Percentiles rank a stretch among this genome's conserved stretches.
Conservation (phyloP, 768 basidiomycete genomes). For the Lyophyllum atratum region DNA sequence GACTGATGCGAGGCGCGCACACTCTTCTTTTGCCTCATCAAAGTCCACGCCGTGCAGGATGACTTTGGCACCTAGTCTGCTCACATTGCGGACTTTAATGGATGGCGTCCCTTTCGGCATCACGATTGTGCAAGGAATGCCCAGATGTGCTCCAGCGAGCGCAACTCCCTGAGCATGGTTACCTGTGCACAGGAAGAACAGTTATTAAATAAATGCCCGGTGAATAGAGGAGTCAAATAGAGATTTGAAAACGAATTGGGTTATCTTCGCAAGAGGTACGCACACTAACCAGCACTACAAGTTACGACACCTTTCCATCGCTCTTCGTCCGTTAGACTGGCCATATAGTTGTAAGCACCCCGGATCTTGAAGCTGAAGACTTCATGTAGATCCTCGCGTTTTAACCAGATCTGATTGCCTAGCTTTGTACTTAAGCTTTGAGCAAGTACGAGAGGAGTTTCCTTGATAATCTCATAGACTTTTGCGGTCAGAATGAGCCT, state of each 20-base stretch:
- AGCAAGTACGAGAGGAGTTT: conserved; percentile 89
- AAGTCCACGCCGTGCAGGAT: conserved; percentile 91
- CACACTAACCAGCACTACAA: conserved; percentile 94
- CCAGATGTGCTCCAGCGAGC: conserved; percentile 84
- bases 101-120: conserved; percentile 95
- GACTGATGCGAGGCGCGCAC: conserved; percentile 74
- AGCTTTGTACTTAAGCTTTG: conserved; percentile 84
- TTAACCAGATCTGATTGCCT: conserved; percentile 94
- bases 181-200: conserved; percentile 47
- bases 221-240: conserved; percentile 8
- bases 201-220: not conserved
- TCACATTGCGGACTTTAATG: conserved; percentile 95
- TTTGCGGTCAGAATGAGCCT: conserved; percentile 86
- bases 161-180: conserved; percentile 99
- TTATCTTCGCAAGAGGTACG: conserved; percentile 33
- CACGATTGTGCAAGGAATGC: conserved; percentile 96
- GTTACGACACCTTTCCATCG: conserved; percentile 98
- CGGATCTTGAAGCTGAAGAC: conserved; percentile 99
- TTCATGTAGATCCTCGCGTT: conserved; percentile 95
- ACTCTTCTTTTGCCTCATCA: conserved; percentile 95
- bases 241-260: conserved; percentile 7
- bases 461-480: conserved; percentile 86
- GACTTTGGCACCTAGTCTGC: conserved; percentile 93
- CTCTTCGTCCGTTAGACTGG: conserved; percentile 81
- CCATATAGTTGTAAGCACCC: conserved; percentile 99